Conservation (phyloP, 2,329 filamentous ascomycete species). For the Hypomyces perniciosus region DNA sequence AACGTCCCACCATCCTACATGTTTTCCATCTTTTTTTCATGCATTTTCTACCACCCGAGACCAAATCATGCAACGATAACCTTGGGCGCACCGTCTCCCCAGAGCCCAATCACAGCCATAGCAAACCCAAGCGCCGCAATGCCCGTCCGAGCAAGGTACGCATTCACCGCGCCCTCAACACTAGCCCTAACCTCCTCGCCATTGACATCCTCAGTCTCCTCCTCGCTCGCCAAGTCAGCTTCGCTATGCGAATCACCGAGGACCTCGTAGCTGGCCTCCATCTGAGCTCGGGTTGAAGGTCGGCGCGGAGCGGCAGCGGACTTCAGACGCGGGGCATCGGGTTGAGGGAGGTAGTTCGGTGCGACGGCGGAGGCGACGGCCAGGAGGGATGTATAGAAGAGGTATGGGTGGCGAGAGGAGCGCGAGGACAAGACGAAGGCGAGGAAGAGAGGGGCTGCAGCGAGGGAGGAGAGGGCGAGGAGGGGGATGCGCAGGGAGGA, state of each 20-base stretch:
- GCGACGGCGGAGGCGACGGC: slow-evolving; percentile 55
- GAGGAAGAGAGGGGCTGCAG: slow-evolving; percentile 65
- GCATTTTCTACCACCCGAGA: slow-evolving; percentile 1
- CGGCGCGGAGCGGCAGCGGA: slow-evolving; percentile 22
- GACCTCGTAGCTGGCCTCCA: slow-evolving; percentile 70
- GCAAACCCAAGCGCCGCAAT: slow-evolving; percentile 52
- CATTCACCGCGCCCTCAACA: slow-evolving; percentile 50
- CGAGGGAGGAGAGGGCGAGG: slow-evolving; percentile 60
- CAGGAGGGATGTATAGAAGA: slow-evolving; percentile 75
- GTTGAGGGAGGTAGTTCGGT: slow-evolving; percentile 40
- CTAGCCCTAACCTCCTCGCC: slow-evolving; percentile 56
- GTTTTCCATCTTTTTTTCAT: neutral
- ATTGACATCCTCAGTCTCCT: slow-evolving; percentile 50
- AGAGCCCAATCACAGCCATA: slow-evolving; percentile 59
- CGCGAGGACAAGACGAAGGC: slow-evolving; percentile 73
- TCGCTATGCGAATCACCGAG: slow-evolving; percentile 50
- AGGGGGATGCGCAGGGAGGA: slow-evolving; percentile 59
- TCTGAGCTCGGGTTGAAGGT: slow-evolving; percentile 34
- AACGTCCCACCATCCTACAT: slow-evolving; percentile 2
- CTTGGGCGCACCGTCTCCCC: slow-evolving; percentile 52
- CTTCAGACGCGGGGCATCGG: slow-evolving; percentile 18
- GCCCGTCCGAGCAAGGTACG: slow-evolving; percentile 48
- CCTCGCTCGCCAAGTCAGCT: slow-evolving; percentile 36
- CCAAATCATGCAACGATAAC: slow-evolving; percentile 20
- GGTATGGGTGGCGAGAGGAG: slow-evolving; percentile 75